Evolutionary conservation across 805 yeast genomes (phyloP).

Genomic region (Schizosaccharomyces japonicus): DNA sequence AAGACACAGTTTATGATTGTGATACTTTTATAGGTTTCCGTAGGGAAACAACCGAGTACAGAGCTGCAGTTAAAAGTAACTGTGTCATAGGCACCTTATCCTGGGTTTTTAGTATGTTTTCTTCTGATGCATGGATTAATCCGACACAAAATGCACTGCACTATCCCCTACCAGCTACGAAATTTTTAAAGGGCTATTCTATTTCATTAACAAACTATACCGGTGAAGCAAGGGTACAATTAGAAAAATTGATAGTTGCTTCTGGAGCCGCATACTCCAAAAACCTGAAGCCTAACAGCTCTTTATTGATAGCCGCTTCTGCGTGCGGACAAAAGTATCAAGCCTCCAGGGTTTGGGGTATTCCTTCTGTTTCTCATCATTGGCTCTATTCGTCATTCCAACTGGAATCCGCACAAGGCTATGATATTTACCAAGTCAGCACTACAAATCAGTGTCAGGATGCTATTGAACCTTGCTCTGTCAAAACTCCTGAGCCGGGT

Average conservation of each 20-base stretch:
- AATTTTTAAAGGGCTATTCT: slow-evolving; percentile 23
- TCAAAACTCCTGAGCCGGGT: too few relatives aligned
- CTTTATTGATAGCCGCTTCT: slow-evolving; percentile 45
- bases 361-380: slow-evolving; percentile 46
- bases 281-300: slow-evolving; percentile 36
- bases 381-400: slow-evolving; percentile 74
- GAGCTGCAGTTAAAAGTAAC: slow-evolving; percentile 20
- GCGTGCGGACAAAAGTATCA: slow-evolving; percentile 50
- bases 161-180: slow-evolving; percentile 36
- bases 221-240: slow-evolving; percentile 60
- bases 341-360: slow-evolving; percentile 47
- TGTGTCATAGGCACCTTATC: slow-evolving; percentile 37
- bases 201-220: slow-evolving; percentile 58
- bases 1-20: neutral
- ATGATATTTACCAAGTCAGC: too few relatives aligned
- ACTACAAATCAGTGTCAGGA: too few relatives aligned
- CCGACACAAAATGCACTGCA: slow-evolving; percentile 39
- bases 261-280: slow-evolving; percentile 60
- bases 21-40: neutral
- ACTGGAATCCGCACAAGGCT: neutral
- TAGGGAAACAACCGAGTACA: slow-evolving; percentile 3
- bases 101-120: slow-evolving; percentile 54
- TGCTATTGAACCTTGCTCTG: too few relatives aligned
- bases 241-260: slow-evolving; percentile 35
- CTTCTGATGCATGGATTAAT: slow-evolving; percentile 28